Percentiles rank a stretch among this genome's conserved stretches.
Evolutionary conservation across 495 filamentous ascomycete genomes (phyloP).

Genomic region (Hypoxylon rickii): DNA sequence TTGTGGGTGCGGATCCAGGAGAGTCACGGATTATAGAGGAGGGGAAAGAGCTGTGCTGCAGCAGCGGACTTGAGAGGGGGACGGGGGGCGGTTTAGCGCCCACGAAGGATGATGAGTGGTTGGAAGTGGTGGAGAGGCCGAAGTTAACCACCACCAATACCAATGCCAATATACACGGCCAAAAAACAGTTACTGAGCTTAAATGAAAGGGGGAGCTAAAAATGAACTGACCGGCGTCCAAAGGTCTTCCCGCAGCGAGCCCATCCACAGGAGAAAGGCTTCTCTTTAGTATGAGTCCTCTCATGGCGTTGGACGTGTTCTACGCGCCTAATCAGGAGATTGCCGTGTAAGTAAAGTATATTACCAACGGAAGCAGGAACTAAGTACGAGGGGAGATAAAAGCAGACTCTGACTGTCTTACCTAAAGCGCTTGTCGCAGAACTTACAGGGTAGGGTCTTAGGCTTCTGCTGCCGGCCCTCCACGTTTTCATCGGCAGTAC

Average conservation of each 20-base stretch:
- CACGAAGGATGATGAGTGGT: slow-evolving; percentile 31
- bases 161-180: too few relatives aligned
- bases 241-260: slow-evolving; percentile 61
- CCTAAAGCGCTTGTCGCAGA: slow-evolving; percentile 61
- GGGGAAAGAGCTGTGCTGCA: slow-evolving; percentile 15
- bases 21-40: slow-evolving; percentile 18
- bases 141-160: slow-evolving; percentile 24
- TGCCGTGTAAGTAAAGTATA: slow-evolving; percentile 37
- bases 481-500: slow-evolving; percentile 50
- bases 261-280: slow-evolving; percentile 60
- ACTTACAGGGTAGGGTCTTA: slow-evolving; percentile 59
- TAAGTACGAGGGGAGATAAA: slow-evolving; percentile 33
- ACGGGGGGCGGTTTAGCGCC: slow-evolving; percentile 30
- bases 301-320: slow-evolving; percentile 66
- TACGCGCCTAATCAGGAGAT: slow-evolving; percentile 54
- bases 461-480: slow-evolving; percentile 57
- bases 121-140: slow-evolving; percentile 27
- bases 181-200: slow-evolving; percentile 9
- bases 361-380: slow-evolving; percentile 50
- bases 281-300: slow-evolving; percentile 65
- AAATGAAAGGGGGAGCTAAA: slow-evolving; percentile 27
- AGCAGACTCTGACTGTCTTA: slow-evolving; percentile 40
- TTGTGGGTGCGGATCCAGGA: slow-evolving; percentile 12
- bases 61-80: slow-evolving; percentile 11
- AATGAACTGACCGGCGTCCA: slow-evolving; percentile 56